Base-by-base conservation (phyloP, 306 rosid species). In the Vigna radiata region DNA sequence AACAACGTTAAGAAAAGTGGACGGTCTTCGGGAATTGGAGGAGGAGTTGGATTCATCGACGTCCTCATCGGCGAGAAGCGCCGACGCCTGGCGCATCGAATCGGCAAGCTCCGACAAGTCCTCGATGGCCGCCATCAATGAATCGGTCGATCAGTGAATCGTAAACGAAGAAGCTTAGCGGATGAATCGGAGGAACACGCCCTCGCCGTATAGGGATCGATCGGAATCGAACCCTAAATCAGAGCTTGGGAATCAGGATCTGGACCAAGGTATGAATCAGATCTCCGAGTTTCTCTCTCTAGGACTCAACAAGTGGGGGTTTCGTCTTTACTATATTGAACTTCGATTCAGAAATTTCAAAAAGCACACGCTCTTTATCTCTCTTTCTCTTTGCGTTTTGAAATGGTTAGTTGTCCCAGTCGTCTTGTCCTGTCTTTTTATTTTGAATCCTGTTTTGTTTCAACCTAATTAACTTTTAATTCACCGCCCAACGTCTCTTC, bases 1-100 rank as follows among this genome's bases (percentile, higher is more conserved):
- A n/a, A 92, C 97, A 36, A 92, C 90, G 86, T 89, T 90, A 75
- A 95, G 99, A 64, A 95, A 95, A 88, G 92, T 95, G 59, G 97
- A 86, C 21, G 90, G 77, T 59, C 99, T 85, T 81, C 88, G 88
- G 33, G 98, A 84, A 70, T 83, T 88, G 56, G 96, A 82, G 54
- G 49, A 44, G 49, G 49, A 0, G 6, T 44, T 44, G 49, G 93
- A 70, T 8, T 95, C 99, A 72, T 95, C 97, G 11, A 95, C 85
- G 58, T 95, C 99, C 80, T 92, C 99, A 68, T 95, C 97, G 58
- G 99, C 97, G 44, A 92, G 97, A 10, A 95, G 62, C 55, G 98
- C 88, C 36, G 95, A 60, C 10, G 97, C 97, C 68, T 95, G 98
- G 68, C 90, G 95, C 96, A 95, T 95, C 70, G 97, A 87, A 72